Conservation (phyloP, 352 stramenopile species). For the Globisporangium nunn region DNA sequence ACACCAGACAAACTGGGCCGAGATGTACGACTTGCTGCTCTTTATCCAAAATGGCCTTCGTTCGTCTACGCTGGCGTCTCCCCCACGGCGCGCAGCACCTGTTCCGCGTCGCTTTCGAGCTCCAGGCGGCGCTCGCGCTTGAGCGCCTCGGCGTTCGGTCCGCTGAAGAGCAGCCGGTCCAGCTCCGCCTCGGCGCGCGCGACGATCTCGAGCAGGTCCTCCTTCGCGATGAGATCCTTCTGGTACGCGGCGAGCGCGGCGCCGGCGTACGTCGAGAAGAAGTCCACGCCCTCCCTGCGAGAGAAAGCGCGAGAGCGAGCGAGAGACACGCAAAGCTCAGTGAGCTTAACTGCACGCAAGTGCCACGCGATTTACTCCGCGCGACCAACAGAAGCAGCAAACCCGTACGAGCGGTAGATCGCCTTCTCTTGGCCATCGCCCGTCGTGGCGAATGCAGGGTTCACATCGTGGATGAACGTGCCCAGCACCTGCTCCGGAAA, state of each 20-base stretch:
- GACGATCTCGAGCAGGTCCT: conserved; percentile 45
- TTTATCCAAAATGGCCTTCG: not conserved
- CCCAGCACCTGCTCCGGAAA: conserved; percentile 58
- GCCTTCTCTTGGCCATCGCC: conserved; percentile 60
- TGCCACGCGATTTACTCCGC: not conserved
- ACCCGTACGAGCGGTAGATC: conserved; percentile 47
- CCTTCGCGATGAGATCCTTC: conserved; percentile 45
- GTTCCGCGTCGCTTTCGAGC: conserved; percentile 31
- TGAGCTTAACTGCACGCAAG: no score
- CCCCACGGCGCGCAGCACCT: conserved; percentile 15
- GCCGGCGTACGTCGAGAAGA: conserved; percentile 67
- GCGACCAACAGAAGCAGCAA: not conserved
- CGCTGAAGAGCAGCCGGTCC: conserved; percentile 36
- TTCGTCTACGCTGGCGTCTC: not conserved
- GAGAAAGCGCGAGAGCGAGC: no score
- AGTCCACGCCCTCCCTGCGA: conserved; percentile 56
- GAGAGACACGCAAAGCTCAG: no score
- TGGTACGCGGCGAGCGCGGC: conserved; percentile 47
- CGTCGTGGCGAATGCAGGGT: conserved; percentile 37
- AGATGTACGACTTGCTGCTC: no score
- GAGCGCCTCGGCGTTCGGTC: conserved; percentile 21
- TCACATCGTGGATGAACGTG: conserved; percentile 81
- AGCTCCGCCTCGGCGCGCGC: conserved; percentile 37
- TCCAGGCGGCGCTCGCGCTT: conserved; percentile 37
- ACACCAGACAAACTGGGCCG: no score